Percentiles rank a stretch among this genome's conserved stretches.
Conservation (phyloP, 2,329 filamentous ascomycete species). For the Aspergillus ustus region DNA sequence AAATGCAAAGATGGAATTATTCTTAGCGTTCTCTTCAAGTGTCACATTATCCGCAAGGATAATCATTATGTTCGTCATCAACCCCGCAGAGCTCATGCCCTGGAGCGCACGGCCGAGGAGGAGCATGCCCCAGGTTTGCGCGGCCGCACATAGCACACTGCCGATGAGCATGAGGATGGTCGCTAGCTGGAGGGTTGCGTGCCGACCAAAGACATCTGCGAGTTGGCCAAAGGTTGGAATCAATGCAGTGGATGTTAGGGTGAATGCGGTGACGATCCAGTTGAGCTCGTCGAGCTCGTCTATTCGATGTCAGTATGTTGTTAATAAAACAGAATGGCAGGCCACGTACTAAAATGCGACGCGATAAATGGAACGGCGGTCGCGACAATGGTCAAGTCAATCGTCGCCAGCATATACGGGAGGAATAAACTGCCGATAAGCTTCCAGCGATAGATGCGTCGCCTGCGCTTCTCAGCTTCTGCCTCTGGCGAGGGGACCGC, state of each 20-base stretch:
- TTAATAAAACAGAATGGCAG: no score
- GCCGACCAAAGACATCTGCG: conserved; percentile 68
- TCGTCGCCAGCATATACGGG: conserved; percentile 65
- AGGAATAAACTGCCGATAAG: conserved; percentile 63
- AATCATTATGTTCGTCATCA: conserved; percentile 64
- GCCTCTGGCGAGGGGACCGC: not conserved
- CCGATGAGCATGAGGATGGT: conserved; percentile 64
- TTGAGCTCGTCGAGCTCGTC: conserved; percentile 63
- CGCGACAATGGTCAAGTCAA: conserved; percentile 69
- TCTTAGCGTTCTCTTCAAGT: conserved; percentile 64
- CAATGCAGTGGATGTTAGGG: conserved; percentile 68
- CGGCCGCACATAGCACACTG: conserved; percentile 64
- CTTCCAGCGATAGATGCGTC: conserved; percentile 60
- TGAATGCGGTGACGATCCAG: conserved; percentile 73
- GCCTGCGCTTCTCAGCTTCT: conserved; percentile 33
- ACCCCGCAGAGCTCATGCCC: conserved; percentile 64
- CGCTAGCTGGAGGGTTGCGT: conserved; percentile 61
- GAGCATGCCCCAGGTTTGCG: conserved; percentile 61
- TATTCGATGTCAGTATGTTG: conserved; percentile 24
- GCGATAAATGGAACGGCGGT: conserved; percentile 67
- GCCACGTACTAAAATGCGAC: conserved; percentile 61
- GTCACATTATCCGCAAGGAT: conserved; percentile 70
- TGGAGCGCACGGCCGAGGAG: conserved; percentile 68
- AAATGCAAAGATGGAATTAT: conserved; percentile 66
- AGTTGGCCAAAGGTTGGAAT: conserved; percentile 69